Conservation (phyloP, 176 grass and related monocot genomes). For the Oryza brachyantha region DNA sequence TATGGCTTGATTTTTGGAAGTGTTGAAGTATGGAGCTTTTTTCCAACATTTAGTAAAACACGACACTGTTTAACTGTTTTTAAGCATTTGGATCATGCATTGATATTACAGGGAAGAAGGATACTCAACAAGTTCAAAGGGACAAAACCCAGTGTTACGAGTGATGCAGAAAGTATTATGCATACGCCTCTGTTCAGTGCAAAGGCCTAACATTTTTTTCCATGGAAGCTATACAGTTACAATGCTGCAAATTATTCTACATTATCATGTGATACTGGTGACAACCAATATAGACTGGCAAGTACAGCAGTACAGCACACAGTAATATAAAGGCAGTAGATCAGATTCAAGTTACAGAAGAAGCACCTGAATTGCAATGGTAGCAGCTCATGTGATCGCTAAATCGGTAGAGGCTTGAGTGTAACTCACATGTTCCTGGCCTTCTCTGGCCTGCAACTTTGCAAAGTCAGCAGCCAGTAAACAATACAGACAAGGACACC, state of each 20-base stretch:
- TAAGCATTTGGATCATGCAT: not conserved
- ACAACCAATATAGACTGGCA: not conserved
- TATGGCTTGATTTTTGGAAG: not conserved
- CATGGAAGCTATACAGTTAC: not conserved
- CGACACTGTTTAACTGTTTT: not conserved
- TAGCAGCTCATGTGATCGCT: conserved; percentile 53
- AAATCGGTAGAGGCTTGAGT: conserved; percentile 64
- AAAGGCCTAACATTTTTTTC: not conserved
- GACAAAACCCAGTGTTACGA: not conserved
- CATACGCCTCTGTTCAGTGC: not conserved
- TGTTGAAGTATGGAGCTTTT: not conserved
- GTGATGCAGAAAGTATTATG: not conserved
- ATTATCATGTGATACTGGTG: not conserved
- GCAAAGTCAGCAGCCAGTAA: not conserved
- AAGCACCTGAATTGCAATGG: conserved; percentile 65
- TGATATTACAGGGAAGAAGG: not conserved
- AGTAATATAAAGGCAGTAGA: conserved; percentile 12
- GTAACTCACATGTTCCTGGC: conserved; percentile 48
- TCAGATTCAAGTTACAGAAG: conserved; percentile 2
- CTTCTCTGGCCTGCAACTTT: conserved; percentile 59
- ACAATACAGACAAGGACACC: not conserved
- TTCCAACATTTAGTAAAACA: not conserved
- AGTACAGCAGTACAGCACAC: not conserved
- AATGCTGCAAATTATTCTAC: not conserved
- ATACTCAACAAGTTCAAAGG: not conserved